Evolutionary conservation across 768 basidiomycete genomes (phyloP).

Genomic region (Cyathus striatus): DNA sequence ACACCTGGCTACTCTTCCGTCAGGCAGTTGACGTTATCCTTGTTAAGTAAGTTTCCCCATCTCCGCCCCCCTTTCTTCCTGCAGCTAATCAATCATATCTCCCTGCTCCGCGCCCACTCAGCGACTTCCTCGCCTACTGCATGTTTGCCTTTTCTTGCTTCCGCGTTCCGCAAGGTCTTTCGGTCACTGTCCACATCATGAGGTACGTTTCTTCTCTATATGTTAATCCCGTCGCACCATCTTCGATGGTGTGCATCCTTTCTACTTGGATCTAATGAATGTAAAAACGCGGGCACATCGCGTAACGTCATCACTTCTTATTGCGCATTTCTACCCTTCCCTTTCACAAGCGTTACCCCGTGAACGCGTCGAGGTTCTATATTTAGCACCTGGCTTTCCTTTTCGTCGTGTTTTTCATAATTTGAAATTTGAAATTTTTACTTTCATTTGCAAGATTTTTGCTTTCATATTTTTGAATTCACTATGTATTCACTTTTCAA

Average conservation of each 20-base stretch:
- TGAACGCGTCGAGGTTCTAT: too few relatives aligned
- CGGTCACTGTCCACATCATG: slow-evolving; percentile 67
- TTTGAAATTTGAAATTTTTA: too few relatives aligned
- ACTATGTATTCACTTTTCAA: too few relatives aligned
- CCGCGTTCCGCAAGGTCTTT: slow-evolving; percentile 77
- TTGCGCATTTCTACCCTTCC: too few relatives aligned
- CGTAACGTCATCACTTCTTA: too few relatives aligned
- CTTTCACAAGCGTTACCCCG: slow-evolving; percentile 1
- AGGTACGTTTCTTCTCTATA: slow-evolving; percentile 43
- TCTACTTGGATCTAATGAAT: too few relatives aligned
- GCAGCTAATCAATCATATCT: not conserved
- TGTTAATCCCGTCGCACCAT: too few relatives aligned
- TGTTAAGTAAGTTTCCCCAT: slow-evolving; percentile 72
- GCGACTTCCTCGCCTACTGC: slow-evolving; percentile 92
- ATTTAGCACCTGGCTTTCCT: not conserved
- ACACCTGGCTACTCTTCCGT: slow-evolving; percentile 93
- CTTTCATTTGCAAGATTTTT: too few relatives aligned
- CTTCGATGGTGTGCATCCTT: too few relatives aligned
- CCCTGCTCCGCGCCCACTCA: slow-evolving; percentile 21
- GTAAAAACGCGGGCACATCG: too few relatives aligned
- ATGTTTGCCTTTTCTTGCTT: slow-evolving; percentile 95
- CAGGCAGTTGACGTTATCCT: slow-evolving; percentile 95
- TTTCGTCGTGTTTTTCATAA: too few relatives aligned
- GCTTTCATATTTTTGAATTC: too few relatives aligned
- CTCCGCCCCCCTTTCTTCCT: not conserved